Evolutionary conservation across 176 grass and related monocot species (phyloP).

Genomic region (Stipa capillata): DNA sequence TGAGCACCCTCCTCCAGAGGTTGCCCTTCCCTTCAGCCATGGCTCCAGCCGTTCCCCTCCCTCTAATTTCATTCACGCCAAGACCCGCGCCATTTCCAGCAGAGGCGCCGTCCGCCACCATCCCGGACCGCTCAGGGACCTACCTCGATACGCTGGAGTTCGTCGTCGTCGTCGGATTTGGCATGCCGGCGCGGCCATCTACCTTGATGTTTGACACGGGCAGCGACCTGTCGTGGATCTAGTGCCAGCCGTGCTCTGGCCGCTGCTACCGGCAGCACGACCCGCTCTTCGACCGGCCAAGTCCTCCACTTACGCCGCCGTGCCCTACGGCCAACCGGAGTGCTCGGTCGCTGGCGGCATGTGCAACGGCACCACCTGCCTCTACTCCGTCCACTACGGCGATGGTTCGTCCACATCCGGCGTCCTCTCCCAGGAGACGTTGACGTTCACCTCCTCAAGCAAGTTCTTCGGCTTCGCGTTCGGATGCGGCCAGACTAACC

Average conservation of each 20-base stretch:
- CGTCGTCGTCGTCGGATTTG: conserved; percentile 49
- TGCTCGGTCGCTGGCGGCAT: conserved; percentile 9
- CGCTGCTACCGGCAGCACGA: conserved; percentile 49
- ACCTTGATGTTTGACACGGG: conserved; percentile 51
- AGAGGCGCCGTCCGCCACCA: not conserved
- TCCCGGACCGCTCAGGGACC: conserved; percentile 27
- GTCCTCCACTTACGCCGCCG: conserved; percentile 35
- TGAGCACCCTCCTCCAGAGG: not conserved
- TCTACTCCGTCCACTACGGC: conserved; percentile 32
- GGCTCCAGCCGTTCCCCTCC: not conserved
- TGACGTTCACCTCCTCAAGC: conserved; percentile 17
- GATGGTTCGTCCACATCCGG: conserved; percentile 42
- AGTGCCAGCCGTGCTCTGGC: conserved; percentile 45
- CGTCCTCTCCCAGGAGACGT: conserved; percentile 34
- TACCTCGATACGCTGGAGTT: conserved; percentile 34
- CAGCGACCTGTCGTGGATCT: conserved; percentile 74
- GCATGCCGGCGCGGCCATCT: conserved; percentile 29
- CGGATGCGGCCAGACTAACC: conserved; percentile 38
- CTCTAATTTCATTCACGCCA: not conserved
- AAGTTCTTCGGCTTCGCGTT: conserved; percentile 36
- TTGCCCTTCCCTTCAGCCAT: not conserved
- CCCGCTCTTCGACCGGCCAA: conserved; percentile 44
- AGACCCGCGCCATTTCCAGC: not conserved
- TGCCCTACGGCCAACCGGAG: conserved; percentile 10
- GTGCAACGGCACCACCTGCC: conserved; percentile 18